Evolutionary conservation across 768 basidiomycete species (phyloP), one percentile per base, ranked within the genome.

Genomic region (Lactarius sp.): DNA sequence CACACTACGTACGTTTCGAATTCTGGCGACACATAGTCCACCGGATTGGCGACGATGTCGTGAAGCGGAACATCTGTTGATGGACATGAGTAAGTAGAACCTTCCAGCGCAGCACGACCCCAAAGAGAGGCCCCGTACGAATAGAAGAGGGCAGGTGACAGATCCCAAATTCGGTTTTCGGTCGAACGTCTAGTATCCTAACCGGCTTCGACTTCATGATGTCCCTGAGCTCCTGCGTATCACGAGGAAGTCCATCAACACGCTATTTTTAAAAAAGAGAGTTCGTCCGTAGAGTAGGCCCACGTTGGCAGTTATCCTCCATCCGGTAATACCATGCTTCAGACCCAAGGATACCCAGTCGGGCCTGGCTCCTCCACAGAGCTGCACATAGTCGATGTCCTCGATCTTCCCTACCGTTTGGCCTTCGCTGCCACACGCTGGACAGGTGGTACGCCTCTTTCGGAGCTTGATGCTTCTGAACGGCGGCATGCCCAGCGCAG

Each of bases 401-500:
- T 80, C 78, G 22, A 90, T 82, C 52, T 75, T 67, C 16, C 77
- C 79, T 7, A 78, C 59, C 31, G 69, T 78, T 66, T 79, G 69
- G 14, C 75, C 79, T n/a, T 78, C 76, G 3, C 65, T 70, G 6
- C 88, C 90, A 71, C 96, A 99, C 0, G 89, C 86, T 7, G 81
- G 74, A 74, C 96, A 99, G 6, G 81, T 81, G 1, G 81, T 73
- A 57, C 89, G 86, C 46, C 85, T 83, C 4, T 80, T 73, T 44
- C 94, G 84, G n/a, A 97, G 77, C 68, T 88, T 93, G 75, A 98
- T 83, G 47, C 77, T 87, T 5, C 95, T 83, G 72, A 97, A 95
- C 0, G 89, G 86, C 0, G 89, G 82, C 18, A 74, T 71, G 0
- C 79, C 81, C 16, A 94, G 73, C 0, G 92, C 87, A 27, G 89